These are phyloP conservation scores for Rehmannia glutinosa DNA, from an alignment of 257 asterid species.

Conservation along the genomic window DNA sequence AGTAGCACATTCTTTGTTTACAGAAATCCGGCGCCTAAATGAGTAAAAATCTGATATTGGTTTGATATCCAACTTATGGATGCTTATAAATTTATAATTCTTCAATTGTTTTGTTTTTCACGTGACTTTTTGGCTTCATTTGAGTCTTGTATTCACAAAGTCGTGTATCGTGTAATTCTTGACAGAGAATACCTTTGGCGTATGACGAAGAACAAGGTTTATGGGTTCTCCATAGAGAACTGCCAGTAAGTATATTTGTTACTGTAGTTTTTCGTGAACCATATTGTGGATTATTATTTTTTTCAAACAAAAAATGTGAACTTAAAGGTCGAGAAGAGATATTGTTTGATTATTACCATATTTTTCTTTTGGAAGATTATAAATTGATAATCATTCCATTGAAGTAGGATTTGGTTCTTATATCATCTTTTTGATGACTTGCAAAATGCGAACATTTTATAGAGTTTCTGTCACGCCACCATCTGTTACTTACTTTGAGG, in stretches of 20 bases:
- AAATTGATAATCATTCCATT: too few relatives aligned
- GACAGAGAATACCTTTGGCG: constrained; percentile 67
- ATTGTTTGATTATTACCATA: not conserved
- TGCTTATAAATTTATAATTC: not conserved
- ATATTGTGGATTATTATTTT: not conserved
- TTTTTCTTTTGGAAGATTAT: not conserved
- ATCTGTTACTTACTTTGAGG: too few relatives aligned
- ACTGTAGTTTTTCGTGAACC: not conserved
- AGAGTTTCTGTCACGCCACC: too few relatives aligned
- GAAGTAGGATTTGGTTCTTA: too few relatives aligned
- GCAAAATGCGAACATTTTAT: too few relatives aligned
- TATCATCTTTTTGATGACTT: too few relatives aligned
- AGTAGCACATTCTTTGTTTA: not conserved
- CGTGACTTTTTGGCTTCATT: not conserved
- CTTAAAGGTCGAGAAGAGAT: not conserved
- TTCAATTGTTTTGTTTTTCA: not conserved
- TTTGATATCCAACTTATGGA: constrained; percentile 1
- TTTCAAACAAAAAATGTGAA: not conserved
- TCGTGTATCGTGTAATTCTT: constrained; percentile 12
- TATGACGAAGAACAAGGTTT: constrained; percentile 41
- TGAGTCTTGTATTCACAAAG: constrained; percentile 7
- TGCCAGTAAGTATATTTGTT: constrained; percentile 52
- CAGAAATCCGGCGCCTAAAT: not conserved
- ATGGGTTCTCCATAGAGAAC: constrained; percentile 72
- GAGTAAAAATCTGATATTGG: not conserved